Base-by-base conservation (phyloP, 1,139 yeast species). In the Geotrichum cucujoidarum region DNA sequence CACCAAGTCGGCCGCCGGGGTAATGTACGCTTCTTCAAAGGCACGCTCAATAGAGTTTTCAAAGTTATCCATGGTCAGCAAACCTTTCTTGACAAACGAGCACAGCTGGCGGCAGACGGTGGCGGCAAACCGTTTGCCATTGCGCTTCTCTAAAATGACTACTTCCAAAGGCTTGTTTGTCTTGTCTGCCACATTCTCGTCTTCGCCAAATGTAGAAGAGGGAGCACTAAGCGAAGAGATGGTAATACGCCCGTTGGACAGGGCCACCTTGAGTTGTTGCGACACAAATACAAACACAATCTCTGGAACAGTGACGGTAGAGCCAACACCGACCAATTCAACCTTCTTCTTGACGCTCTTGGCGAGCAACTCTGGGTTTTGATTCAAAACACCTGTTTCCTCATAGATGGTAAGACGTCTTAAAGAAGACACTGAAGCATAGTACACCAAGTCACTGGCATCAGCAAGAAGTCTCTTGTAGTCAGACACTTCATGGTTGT, bases 361-460 rank as follows among this genome's bases (percentile, higher is more conserved):
- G 18, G 49, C 46, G 33, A 51, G 27, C 43, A 45, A 17, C n/a
- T 48, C 49, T 24, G 52, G 43, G 37, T 53, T 48, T 14, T 45
- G 22, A 34, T 39, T 43, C 24, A 58, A 34, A 2, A 38, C 39
- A 1, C 60, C 62, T 1, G 48, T 29, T 13, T 57, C 40, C 39
- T 61, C 65, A 42, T 54, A 60, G 24, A 61, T 44, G 13, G 57
- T 53, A 27, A 61, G 45, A 13, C 52, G 44, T 8, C 48, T 47
- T 20, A 60, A 35, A 1, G 50, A 40, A 8, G 56, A 51, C 18
- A 48, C 46, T 2, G 53, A 34, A 6, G 55, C 47, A 52, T 56
- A 53, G 14, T 53, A 47, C 14, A 60, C 51, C 39, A 60, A 41
- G 18, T 51, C 53, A n/a, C 55, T 49, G n/a, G 57, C 54, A 31